Conservation (phyloP, 179 eudicot genomes). For the Camellia oleifera region DNA sequence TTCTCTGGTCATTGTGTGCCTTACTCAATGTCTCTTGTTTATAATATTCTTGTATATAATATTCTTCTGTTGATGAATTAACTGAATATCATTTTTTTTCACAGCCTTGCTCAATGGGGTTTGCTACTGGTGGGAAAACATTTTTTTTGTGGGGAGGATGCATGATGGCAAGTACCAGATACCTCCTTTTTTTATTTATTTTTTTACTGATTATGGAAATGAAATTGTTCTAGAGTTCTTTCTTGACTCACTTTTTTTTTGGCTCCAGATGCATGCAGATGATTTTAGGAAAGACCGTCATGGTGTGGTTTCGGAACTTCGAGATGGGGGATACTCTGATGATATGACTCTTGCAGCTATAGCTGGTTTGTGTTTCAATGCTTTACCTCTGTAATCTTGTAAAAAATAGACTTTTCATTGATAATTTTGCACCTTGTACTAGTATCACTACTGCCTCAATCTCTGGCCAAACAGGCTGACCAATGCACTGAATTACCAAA, state of each 20-base stretch:
- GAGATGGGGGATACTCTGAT: constrained; percentile 97
- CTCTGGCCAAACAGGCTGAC: constrained; percentile 1
- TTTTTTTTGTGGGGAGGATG: constrained; percentile 99
- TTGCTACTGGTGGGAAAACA: constrained; percentile 94
- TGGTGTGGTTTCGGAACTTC: constrained; percentile 82
- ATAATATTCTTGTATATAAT: background rate
- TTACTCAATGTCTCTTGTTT: background rate
- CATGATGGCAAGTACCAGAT: constrained; percentile 79
- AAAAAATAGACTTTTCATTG: background rate
- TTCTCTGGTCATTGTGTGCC: background rate
- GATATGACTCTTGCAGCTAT: constrained; percentile 99
- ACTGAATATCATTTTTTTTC: constrained; percentile 8
- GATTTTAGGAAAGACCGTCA: constrained; percentile 82
- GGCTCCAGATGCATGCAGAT: constrained; percentile 90
- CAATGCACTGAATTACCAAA: background rate
- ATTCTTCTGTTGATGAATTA: background rate
- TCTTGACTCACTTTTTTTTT: constrained; percentile 18
- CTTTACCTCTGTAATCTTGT: constrained; percentile 9
- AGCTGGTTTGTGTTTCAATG: constrained; percentile 43
- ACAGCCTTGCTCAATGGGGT: constrained; percentile 99
- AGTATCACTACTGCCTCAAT: background rate
- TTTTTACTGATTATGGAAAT: background rate
- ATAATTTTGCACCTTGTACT: background rate
- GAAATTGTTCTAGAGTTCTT: background rate
- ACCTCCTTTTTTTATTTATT: constrained; percentile 15